Evolutionary conservation across 345 rosid genomes (phyloP).

Genomic region (Moricandia moricandioides): DNA sequence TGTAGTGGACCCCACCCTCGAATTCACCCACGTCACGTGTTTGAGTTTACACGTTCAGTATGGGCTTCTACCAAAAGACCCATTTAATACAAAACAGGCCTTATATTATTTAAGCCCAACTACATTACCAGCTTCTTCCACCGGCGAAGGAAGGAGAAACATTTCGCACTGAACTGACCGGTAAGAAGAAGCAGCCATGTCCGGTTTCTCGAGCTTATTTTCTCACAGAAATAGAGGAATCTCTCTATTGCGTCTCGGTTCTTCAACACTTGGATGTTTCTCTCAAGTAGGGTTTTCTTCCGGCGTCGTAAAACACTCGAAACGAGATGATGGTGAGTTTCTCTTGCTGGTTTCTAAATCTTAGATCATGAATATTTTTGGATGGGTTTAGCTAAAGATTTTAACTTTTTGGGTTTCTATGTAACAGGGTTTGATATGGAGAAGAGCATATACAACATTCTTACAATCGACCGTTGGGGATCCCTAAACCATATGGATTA

Average conservation of each 20-base stretch:
- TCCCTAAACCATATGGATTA: conserved; percentile 84
- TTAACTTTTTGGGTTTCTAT: not conserved
- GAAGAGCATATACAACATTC: conserved; percentile 66
- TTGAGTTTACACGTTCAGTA: not conserved
- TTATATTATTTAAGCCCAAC: not conserved
- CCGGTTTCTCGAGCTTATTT: conserved; percentile 31
- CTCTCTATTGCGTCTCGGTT: conserved; percentile 15
- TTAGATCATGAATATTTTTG: not conserved
- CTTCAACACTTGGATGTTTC: conserved; percentile 34
- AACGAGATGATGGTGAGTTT: conserved; percentile 39
- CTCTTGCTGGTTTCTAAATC: not conserved
- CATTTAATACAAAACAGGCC: not conserved
- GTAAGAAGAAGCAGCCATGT: conserved; percentile 20
- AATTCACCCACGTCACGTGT: not conserved
- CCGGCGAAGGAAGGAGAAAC: not conserved
- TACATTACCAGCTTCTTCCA: not conserved
- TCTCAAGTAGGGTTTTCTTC: conserved; percentile 28
- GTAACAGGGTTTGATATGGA: conserved; percentile 50
- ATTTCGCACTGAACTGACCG: conserved; percentile 1
- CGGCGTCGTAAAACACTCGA: conserved; percentile 18
- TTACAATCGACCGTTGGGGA: conserved; percentile 83
- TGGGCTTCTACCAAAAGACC: not conserved
- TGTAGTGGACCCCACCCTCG: not conserved
- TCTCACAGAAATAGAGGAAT: conserved; percentile 30
- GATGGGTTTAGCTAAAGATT: conserved; percentile 24